Percentiles rank a stretch among this genome's conserved stretches.
phyloP scores from a whole-genome alignment of 2,329 filamentous ascomycete genomes.

The Arthrocladium fulminans region DNA sequence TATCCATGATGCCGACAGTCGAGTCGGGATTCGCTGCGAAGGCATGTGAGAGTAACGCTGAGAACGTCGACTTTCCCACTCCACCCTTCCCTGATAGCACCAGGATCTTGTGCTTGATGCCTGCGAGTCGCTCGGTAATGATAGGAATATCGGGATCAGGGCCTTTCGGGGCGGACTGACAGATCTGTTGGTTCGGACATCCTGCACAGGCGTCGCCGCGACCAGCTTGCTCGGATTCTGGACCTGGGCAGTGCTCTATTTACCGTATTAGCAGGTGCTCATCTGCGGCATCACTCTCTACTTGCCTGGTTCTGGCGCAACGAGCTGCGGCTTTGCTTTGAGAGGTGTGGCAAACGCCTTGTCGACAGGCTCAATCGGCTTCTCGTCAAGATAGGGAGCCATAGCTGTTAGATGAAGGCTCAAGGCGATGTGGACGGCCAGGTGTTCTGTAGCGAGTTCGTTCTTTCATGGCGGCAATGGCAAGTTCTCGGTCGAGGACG shows the following conservation, averaged over 20 bases:
- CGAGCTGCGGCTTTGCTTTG: slow-evolving; percentile 70
- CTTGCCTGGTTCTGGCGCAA: slow-evolving; percentile 76
- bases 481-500: background rate
- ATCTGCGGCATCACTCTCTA: slow-evolving; percentile 5
- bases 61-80: slow-evolving; percentile 93
- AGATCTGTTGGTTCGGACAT: slow-evolving; percentile 93
- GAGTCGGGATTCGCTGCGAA: slow-evolving; percentile 72
- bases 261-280: slow-evolving; percentile 1
- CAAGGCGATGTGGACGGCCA: background rate
- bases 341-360: slow-evolving; percentile 68
- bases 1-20: slow-evolving; percentile 92
- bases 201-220: slow-evolving; percentile 76
- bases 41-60: slow-evolving; percentile 75
- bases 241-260: slow-evolving; percentile 83
- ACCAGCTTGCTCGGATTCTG: slow-evolving; percentile 46
- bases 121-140: slow-evolving; percentile 72
- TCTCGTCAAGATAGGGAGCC: slow-evolving; percentile 71
- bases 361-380: slow-evolving; percentile 41
- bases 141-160: slow-evolving; percentile 88
- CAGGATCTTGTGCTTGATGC: slow-evolving; percentile 83
- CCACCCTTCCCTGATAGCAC: slow-evolving; percentile 92
- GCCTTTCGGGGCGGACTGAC: slow-evolving; percentile 86
- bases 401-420: slow-evolving; percentile 39
- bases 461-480: background rate
- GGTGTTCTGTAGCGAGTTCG: background rate